Percentiles rank a stretch among this genome's conserved stretches.
Evolutionary conservation across 768 basidiomycete genomes (phyloP).

Genomic region (Boletus sp.): DNA sequence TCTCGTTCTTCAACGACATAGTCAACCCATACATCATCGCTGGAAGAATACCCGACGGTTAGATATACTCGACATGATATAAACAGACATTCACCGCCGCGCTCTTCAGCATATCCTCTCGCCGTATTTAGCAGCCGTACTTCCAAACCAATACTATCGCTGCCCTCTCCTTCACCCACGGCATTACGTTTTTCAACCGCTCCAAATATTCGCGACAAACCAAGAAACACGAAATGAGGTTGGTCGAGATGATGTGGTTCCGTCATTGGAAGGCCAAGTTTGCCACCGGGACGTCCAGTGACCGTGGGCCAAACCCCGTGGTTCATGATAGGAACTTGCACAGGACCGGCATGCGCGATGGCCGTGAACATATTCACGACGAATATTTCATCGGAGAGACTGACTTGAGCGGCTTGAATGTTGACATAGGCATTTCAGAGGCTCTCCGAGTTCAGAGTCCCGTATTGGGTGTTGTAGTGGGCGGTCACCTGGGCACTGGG

Average conservation of each 20-base stretch:
- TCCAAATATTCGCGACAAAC: slow-evolving; percentile 58
- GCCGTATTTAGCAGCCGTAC: slow-evolving; percentile 69
- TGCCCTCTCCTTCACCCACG: slow-evolving; percentile 50
- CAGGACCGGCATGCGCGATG: slow-evolving; percentile 40
- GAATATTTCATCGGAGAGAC: slow-evolving; percentile 55
- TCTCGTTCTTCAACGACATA: slow-evolving; percentile 72
- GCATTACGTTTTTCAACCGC: slow-evolving; percentile 37
- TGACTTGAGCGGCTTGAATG: slow-evolving; percentile 44
- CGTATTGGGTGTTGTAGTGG: slow-evolving; percentile 58
- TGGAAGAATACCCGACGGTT: slow-evolving; percentile 17
- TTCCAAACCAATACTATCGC: slow-evolving; percentile 63
- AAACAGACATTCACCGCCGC: slow-evolving; percentile 38
- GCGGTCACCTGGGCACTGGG: slow-evolving; percentile 71
- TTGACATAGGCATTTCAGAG: slow-evolving; percentile 37
- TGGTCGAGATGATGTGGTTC: slow-evolving; percentile 57
- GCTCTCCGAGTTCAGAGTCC: slow-evolving; percentile 34
- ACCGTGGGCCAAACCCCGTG: slow-evolving; percentile 52
- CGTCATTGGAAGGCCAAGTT: slow-evolving; percentile 62
- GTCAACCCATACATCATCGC: slow-evolving; percentile 73
- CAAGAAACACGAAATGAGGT: slow-evolving; percentile 66
- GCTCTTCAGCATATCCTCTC: slow-evolving; percentile 70
- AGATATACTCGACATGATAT: neutral
- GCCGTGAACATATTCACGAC: slow-evolving; percentile 49
- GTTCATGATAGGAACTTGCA: slow-evolving; percentile 59
- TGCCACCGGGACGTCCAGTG: slow-evolving; percentile 48